Evolutionary conservation across 805 yeast species (phyloP), one percentile per base, ranked within the genome.

Genomic region (Barnettozyma populi): DNA sequence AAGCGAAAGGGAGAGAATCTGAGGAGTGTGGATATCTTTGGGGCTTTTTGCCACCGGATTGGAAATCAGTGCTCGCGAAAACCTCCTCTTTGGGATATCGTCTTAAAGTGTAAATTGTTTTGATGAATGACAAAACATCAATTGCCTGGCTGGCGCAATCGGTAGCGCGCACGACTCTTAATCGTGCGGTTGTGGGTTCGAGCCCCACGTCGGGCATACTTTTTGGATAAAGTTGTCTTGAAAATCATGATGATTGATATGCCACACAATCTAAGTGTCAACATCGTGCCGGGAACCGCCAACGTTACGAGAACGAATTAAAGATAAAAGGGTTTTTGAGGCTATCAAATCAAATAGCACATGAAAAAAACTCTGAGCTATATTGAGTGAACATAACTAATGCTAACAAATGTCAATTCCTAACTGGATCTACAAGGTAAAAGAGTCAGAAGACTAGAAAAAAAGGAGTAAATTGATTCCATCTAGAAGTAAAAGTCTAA

Each of bases 161-260:
- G 42, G 42, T 39, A 39, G 42, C 42, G 42, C 42, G 42, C 32
- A 39, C 42, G 42, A 39, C 42, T 39, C 42, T 39, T 39, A 39
- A 39, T 39, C 42, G 42, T 39, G 42, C 42, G 42, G 42, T 39
- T 39, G 42, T 39, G 42, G 42, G 42, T 39, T 39, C 42, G 42
- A 39, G 42, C 42, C 42, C 42, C 42, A 39, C 42, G 42, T 39
- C 42, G 42, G 42, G 42, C 42, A 39, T 11, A 24, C 11, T 38
- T 25, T 25, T 38, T 38, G 11, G 7, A 23, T 5, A 23, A n/a
- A n/a, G n/a, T n/a, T n/a, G n/a, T 23, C 25, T 23, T 5, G 25
- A 23, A 6, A 23, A 23, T 23, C 8, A 6, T 23, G 5, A 6
- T 23, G 25, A 23, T 23, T 23, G n/a, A 23, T 23, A 8, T 23